These are phyloP conservation scores for Ganoderma lingzhi DNA, from an alignment of 1,284 basidiomycete species.

Conservation along the genomic window DNA sequence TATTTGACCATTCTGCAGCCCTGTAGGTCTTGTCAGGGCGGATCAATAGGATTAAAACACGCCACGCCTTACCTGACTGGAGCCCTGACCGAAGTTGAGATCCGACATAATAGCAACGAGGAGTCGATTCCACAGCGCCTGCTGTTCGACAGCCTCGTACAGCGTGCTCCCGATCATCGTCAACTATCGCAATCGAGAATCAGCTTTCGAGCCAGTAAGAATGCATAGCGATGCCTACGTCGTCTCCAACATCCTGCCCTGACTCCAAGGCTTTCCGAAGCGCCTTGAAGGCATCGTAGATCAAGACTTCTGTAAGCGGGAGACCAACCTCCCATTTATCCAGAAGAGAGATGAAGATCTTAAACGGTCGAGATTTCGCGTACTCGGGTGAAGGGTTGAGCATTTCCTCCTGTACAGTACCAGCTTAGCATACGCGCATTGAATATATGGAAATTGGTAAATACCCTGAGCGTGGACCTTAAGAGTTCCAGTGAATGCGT, in stretches of 20 bases:
- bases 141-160: constrained; percentile 93
- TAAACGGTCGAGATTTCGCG: constrained; percentile 87
- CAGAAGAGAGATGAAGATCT: constrained; percentile 93
- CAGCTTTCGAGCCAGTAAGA: not conserved
- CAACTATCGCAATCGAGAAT: constrained; percentile 54
- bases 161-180: constrained; percentile 88
- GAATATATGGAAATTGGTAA: not conserved
- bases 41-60: not conserved
- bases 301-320: constrained; percentile 79
- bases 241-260: constrained; percentile 62
- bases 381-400: constrained; percentile 72
- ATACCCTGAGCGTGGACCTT: constrained; percentile 70
- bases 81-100: constrained; percentile 51
- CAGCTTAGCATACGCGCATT: not conserved
- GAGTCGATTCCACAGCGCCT: constrained; percentile 86
- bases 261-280: constrained; percentile 66
- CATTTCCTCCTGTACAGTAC: constrained; percentile 71
- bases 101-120: constrained; percentile 63
- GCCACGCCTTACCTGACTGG: not conserved
- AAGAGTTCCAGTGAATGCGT: constrained; percentile 76
- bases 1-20: constrained; percentile 72
- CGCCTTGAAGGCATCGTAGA: constrained; percentile 83
- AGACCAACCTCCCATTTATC: constrained; percentile 98
- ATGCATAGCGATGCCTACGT: constrained; percentile 51
- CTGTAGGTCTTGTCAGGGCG: constrained; percentile 44